These are phyloP conservation scores for Capillidium rhysosporum DNA, from an alignment of 371 early-diverging fungal species.

Conservation along the genomic window DNA sequence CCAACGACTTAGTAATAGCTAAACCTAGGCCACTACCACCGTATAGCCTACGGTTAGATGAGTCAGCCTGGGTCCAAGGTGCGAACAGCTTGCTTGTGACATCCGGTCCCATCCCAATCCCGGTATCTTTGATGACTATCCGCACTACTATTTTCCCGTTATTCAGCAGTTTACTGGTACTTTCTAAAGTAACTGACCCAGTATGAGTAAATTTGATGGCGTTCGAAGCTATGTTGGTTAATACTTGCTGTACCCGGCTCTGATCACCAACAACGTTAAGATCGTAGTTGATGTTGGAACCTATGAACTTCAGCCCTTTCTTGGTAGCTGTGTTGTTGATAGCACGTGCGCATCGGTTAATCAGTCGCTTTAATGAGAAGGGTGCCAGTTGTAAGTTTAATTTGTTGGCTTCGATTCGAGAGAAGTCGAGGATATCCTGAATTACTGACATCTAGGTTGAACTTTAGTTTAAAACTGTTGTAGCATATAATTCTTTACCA, in stretches of 20 bases:
- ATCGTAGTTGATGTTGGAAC: constrained; percentile 35
- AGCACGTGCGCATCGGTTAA: background rate
- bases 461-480: background rate
- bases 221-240: constrained; percentile 68
- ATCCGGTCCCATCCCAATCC: constrained; percentile 48
- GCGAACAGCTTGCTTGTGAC: constrained; percentile 16
- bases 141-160: background rate
- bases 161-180: background rate
- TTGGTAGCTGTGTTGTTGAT: constrained; percentile 37
- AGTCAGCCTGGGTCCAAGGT: constrained; percentile 37
- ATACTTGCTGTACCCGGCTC: constrained; percentile 47
- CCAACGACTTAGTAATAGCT: constrained; percentile 24
- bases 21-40: constrained; percentile 29
- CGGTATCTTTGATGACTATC: constrained; percentile 42
- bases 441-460: background rate
- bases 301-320: constrained; percentile 36
- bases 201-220: constrained; percentile 69
- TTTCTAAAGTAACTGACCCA: constrained; percentile 23
- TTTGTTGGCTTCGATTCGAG: constrained; percentile 43
- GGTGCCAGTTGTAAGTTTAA: constrained; percentile 45
- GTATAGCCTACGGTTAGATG: constrained; percentile 22
- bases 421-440: background rate
- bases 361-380: constrained; percentile 40
- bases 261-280: constrained; percentile 58
- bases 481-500: background rate